phyloP scores from a whole-genome alignment of 2,329 filamentous ascomycete genomes.

The Stachybotrys echinatus region DNA sequence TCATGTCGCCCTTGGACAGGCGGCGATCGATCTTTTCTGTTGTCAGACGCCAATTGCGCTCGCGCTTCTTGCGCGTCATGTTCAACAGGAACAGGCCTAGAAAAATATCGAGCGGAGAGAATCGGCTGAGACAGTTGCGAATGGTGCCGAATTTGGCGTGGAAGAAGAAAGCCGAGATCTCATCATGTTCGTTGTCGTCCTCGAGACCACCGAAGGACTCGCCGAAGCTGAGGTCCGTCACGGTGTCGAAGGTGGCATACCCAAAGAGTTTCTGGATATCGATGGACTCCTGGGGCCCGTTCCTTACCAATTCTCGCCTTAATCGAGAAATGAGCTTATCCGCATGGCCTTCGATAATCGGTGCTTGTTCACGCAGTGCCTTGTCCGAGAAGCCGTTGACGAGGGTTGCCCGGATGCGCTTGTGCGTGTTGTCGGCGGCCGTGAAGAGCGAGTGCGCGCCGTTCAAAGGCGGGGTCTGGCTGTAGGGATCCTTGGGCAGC shows the following conservation, averaged over 20 bases:
- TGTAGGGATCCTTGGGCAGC: neutral
- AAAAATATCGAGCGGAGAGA: neutral
- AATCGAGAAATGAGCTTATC: neutral
- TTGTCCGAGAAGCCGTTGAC: neutral
- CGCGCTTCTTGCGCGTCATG: neutral
- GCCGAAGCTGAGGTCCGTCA: neutral
- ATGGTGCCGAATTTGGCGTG: neutral
- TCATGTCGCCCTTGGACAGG: neutral
- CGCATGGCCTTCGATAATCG: neutral
- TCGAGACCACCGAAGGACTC: neutral
- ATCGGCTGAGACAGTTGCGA: neutral
- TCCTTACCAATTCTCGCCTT: neutral
- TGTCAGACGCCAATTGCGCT: neutral
- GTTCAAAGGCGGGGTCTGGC: neutral
- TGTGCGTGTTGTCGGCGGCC: neutral
- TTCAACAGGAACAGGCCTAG: neutral
- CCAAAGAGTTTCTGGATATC: neutral
- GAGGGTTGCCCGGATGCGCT: neutral
- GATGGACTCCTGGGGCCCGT: neutral
- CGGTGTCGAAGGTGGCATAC: neutral
- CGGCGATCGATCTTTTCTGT: neutral
- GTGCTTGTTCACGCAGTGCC: neutral
- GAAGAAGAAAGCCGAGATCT: neutral
- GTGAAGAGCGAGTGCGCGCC: neutral
- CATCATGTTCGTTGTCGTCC: neutral